Base-by-base conservation (phyloP, 2,329 filamentous ascomycete genomes). In the Verticillium longisporum region DNA sequence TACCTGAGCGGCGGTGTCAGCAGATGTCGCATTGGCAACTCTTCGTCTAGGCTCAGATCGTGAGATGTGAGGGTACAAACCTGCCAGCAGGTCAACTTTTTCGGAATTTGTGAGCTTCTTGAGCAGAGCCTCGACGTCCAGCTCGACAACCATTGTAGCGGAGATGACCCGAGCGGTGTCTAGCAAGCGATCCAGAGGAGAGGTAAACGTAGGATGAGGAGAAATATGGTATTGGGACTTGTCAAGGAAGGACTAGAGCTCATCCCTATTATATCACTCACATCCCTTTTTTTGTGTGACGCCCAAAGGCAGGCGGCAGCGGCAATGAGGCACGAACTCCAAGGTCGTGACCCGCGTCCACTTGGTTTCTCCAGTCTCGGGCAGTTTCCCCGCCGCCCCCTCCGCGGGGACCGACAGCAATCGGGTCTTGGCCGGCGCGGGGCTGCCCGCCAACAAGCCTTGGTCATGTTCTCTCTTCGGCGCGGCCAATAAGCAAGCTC, bases 51-150 rank as follows among this genome's bases (percentile, higher is more conserved):
- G 38, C 15, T 7, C 2, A 2, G 34, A n/a, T 59, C 3, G 15
- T n/a, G 45, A 26, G 14, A 21, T n/a, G 37, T 31, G 38, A 36
- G 58, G 34, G 13, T 53, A 15, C 73, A 59, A 63, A 80, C 80
- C 81, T 56, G 82, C 76, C 58, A 85, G 73, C 54, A 85, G 74
- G 53, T 81, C 79, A 57, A 82, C 76, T 69, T 85, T 85, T 67
- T 85, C 81, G 4, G 72, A 69, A 57, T 80, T 69, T 11, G 77
- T 79, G 61, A 85, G 79, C 74, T 83, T 82, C 67, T 80, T 79
- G 54, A 85, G 75, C 34, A 82, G 71, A 62, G 79, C 77, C 60
- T 84, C 82, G 9, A 85, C 80, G 59, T 85, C 75, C 50, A 85
- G 77, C 64, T 83, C 75, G 34, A 79, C 78, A 33, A 79, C 78